phyloP scores from a whole-genome alignment of 2,329 filamentous ascomycete species.

The Colletotrichum truncatum region DNA sequence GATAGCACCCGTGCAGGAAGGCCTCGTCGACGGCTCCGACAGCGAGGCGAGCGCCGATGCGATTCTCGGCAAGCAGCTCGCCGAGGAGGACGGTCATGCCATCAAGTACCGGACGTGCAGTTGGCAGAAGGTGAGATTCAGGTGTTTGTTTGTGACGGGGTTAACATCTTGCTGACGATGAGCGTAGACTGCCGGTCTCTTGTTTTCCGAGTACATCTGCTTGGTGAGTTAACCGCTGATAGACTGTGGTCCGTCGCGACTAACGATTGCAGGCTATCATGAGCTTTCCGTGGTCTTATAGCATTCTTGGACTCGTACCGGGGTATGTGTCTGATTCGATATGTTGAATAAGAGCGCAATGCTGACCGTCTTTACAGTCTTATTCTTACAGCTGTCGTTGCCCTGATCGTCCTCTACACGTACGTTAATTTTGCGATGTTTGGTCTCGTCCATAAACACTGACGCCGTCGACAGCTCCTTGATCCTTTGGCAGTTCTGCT shows the following conservation, averaged over 20 bases:
- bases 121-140: conserved; percentile 77
- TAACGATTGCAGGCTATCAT: conserved; percentile 70
- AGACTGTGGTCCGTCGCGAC: background rate
- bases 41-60: conserved; percentile 56
- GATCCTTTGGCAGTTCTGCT: conserved; percentile 81
- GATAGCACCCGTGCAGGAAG: conserved; percentile 56
- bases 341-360: conserved; percentile 24
- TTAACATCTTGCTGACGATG: background rate
- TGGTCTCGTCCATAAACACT: conserved; percentile 33
- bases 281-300: conserved; percentile 96
- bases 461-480: conserved; percentile 36
- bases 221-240: conserved; percentile 26
- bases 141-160: too few species aligned
- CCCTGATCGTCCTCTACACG: conserved; percentile 84
- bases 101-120: conserved; percentile 95
- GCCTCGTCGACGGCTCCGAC: conserved; percentile 44
- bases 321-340: conserved; percentile 43
- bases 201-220: conserved; percentile 92
- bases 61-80: conserved; percentile 74
- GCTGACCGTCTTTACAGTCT: conserved; percentile 52
- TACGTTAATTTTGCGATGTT: background rate
- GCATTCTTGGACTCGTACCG: conserved; percentile 85
- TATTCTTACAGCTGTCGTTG: conserved; percentile 83
- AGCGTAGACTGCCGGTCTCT: conserved; percentile 77
- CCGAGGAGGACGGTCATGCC: conserved; percentile 77